Conservation (phyloP, 495 filamentous ascomycete genomes). For the Extremus antarcticus region DNA sequence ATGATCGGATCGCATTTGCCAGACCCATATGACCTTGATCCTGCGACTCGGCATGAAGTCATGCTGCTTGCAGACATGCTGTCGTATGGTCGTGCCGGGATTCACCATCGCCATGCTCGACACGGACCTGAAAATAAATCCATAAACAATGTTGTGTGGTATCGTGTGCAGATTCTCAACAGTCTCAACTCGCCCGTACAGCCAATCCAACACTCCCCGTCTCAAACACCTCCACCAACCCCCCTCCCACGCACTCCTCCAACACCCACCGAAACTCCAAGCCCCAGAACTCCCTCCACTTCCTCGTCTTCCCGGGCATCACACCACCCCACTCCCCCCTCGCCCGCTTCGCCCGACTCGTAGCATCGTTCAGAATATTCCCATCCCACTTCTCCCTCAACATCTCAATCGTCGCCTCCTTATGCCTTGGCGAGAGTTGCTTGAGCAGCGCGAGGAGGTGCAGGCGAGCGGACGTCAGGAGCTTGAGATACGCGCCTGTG, state of each 20-base stretch:
- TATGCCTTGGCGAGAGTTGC: slow-evolving; percentile 43
- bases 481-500: slow-evolving; percentile 60
- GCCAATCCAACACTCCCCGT: slow-evolving; percentile 71
- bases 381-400: slow-evolving; percentile 77
- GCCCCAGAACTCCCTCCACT: slow-evolving; percentile 73
- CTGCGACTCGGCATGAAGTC: too few relatives aligned
- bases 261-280: slow-evolving; percentile 68
- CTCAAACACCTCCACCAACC: slow-evolving; percentile 74
- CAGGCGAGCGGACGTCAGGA: slow-evolving; percentile 53
- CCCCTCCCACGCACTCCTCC: slow-evolving; percentile 66
- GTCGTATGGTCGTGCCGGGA: too few relatives aligned
- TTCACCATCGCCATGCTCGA: too few relatives aligned
- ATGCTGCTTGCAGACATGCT: too few relatives aligned
- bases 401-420: slow-evolving; percentile 54
- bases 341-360: slow-evolving; percentile 47
- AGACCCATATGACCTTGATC: too few relatives aligned
- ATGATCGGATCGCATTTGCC: too few relatives aligned
- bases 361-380: slow-evolving; percentile 49
- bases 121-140: too few relatives aligned
- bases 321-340: slow-evolving; percentile 60
- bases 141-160: too few relatives aligned
- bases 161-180: too few relatives aligned
- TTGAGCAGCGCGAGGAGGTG: slow-evolving; percentile 55
- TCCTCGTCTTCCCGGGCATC: slow-evolving; percentile 64
- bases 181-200: slow-evolving; percentile 40